Percentiles rank a stretch among this genome's conserved stretches.
These are phyloP conservation scores for Hypomyces perniciosus DNA, from an alignment of 2,329 filamentous ascomycete species.

Conservation along the genomic window DNA sequence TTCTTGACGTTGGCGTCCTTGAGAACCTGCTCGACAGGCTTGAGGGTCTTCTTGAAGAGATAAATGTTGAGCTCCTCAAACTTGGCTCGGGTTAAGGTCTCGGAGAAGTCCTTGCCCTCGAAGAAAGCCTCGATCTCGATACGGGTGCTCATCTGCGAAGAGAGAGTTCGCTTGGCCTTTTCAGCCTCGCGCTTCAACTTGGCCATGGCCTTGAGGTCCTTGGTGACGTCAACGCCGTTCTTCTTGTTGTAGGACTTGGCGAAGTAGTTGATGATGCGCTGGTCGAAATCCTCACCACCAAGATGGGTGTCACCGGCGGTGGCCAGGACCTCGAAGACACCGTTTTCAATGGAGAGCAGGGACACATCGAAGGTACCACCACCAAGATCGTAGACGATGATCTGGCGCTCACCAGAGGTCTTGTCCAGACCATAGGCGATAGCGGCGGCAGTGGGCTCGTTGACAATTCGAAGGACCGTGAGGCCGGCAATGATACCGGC, in stretches of 20 bases:
- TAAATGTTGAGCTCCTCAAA: constrained; percentile 99
- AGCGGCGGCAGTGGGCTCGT: constrained; percentile 92
- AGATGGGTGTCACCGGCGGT: constrained; percentile 96
- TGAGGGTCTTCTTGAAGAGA: constrained; percentile 98
- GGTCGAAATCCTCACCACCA: constrained; percentile 98
- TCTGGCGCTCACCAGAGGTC: constrained; percentile 75
- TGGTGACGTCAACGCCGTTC: constrained; percentile 83
- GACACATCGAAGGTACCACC: constrained; percentile 95
- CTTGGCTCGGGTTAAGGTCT: constrained; percentile 97
- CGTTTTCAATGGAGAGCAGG: constrained; percentile 83
- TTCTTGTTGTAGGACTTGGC: constrained; percentile 99
- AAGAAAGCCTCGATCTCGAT: constrained; percentile 98
- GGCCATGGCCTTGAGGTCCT: constrained; percentile 96
- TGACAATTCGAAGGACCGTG: constrained; percentile 92
- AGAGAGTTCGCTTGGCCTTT: constrained; percentile 98
- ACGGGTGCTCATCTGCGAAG: constrained; percentile 85
- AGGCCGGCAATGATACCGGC: constrained; percentile 87
- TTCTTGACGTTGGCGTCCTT: constrained; percentile 98
- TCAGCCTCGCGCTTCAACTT: constrained; percentile 99
- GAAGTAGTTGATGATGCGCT: constrained; percentile 94
- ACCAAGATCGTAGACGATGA: constrained; percentile 90
- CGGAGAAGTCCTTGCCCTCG: constrained; percentile 94
- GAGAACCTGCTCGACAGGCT: constrained; percentile 97
- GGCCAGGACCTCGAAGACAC: constrained; percentile 90
- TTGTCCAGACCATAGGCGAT: constrained; percentile 92